Percentiles rank a stretch among this genome's conserved stretches.
phyloP scores from a whole-genome alignment of 352 stramenopile species.

The Globisporangium nunn region DNA sequence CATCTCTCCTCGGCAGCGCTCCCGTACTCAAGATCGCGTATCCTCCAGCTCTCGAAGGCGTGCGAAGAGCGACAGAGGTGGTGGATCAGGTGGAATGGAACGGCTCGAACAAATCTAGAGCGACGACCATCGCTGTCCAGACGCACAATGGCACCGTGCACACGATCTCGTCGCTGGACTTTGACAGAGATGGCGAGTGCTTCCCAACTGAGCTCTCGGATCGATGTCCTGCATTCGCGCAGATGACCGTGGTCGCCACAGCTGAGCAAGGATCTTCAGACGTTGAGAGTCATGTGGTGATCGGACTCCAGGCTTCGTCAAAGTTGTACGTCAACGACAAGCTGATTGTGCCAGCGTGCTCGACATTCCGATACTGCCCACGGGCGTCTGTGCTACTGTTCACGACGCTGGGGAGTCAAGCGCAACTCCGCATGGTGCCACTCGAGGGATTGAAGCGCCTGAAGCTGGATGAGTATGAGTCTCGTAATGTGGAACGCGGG shows the following conservation, averaged over 20 bases:
- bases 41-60: slow-evolving; percentile 11
- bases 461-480: slow-evolving; percentile 19
- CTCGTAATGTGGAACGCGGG: slow-evolving; percentile 54
- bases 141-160: slow-evolving; percentile 32
- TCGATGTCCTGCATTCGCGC: slow-evolving; percentile 25
- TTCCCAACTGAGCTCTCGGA: slow-evolving; percentile 8
- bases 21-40: slow-evolving; percentile 1
- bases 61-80: slow-evolving; percentile 7
- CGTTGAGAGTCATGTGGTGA: slow-evolving; percentile 12
- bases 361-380: slow-evolving; percentile 49
- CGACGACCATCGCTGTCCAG: slow-evolving; percentile 23
- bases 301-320: slow-evolving; percentile 34
- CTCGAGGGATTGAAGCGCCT: slow-evolving; percentile 19
- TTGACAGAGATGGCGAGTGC: slow-evolving; percentile 1
- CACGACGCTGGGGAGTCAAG: slow-evolving; percentile 53
- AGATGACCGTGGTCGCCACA: slow-evolving; percentile 23
- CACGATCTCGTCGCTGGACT: slow-evolving; percentile 8
- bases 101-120: neutral
- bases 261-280: slow-evolving; percentile 3
- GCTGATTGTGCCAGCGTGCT: slow-evolving; percentile 35
- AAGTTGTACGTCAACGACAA: slow-evolving; percentile 47
- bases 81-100: neutral
- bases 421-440: slow-evolving; percentile 46
- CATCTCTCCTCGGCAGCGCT: neutral
- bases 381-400: slow-evolving; percentile 42